A percentile compares a stretch with the other conserved stretches of the same genome.
phyloP scores from a whole-genome alignment of 2,329 filamentous ascomycete genomes.

The Parastagonospora nodorum region DNA sequence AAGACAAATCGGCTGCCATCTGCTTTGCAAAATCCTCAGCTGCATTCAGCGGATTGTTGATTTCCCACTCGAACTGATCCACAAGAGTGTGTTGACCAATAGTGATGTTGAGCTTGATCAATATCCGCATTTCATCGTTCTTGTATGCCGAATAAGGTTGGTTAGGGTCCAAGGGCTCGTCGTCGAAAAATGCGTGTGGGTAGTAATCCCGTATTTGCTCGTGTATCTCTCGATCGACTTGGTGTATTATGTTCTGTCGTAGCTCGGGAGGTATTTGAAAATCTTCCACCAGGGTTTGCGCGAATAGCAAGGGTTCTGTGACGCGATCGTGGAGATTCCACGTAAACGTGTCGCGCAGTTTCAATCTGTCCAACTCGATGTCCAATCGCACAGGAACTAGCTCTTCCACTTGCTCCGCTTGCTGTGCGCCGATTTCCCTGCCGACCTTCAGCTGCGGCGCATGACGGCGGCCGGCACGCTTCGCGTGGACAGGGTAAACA shows the following conservation, averaged over 20 bases:
- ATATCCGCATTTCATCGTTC: slow-evolving; percentile 97
- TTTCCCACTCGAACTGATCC: slow-evolving; percentile 99
- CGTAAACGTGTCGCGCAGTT: slow-evolving; percentile 94
- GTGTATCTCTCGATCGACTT: slow-evolving; percentile 75
- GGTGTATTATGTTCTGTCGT: slow-evolving; percentile 61
- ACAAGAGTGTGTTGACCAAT: slow-evolving; percentile 93
- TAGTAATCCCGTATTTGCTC: slow-evolving; percentile 95
- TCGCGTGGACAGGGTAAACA: slow-evolving; percentile 79
- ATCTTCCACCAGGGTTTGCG: slow-evolving; percentile 88
- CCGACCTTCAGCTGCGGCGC: slow-evolving; percentile 75
- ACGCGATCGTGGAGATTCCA: slow-evolving; percentile 97
- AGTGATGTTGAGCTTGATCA: slow-evolving; percentile 96
- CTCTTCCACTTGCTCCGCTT: slow-evolving; percentile 90
- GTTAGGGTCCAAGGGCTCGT: slow-evolving; percentile 87
- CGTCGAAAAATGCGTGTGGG: slow-evolving; percentile 86
- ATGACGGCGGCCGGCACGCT: slow-evolving; percentile 75
- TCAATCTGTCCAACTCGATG: slow-evolving; percentile 93
- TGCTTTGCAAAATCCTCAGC: slow-evolving; percentile 91
- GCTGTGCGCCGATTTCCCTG: slow-evolving; percentile 79
- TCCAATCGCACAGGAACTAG: slow-evolving; percentile 89
- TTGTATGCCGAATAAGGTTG: slow-evolving; percentile 93
- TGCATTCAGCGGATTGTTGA: slow-evolving; percentile 92
- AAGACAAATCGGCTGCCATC: slow-evolving; percentile 87
- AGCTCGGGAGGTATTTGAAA: slow-evolving; percentile 73
- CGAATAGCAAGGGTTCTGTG: slow-evolving; percentile 79